A percentile compares a stretch with the other conserved stretches of the same genome.
phyloP scores from a whole-genome alignment of 768 basidiomycete genomes.

The Albatrellus ellisii region DNA sequence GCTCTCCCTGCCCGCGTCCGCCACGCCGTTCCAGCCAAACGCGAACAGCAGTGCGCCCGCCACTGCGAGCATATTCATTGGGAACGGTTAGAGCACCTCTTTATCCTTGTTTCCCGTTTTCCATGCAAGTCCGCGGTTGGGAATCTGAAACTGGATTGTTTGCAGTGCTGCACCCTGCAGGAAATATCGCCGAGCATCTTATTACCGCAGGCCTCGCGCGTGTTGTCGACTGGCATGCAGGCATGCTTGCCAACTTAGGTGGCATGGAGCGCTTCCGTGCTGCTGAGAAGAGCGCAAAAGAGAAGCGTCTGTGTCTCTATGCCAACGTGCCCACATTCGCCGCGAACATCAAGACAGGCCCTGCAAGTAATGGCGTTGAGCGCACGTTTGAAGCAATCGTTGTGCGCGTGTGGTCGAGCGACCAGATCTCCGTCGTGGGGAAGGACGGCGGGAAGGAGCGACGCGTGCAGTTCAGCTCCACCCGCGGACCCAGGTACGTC shows the following conservation, averaged over 20 bases:
- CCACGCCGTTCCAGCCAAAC: slow-evolving; percentile 67
- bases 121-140: neutral
- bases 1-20: slow-evolving; percentile 67
- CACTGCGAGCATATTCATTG: slow-evolving; percentile 81
- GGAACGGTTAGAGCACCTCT: slow-evolving; percentile 40
- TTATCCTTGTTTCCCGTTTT: neutral
- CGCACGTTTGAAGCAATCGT: slow-evolving; percentile 73
- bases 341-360: slow-evolving; percentile 33
- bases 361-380: slow-evolving; percentile 27
- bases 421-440: slow-evolving; percentile 74
- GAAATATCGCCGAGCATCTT: slow-evolving; percentile 88
- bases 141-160: neutral
- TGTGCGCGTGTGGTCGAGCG: slow-evolving; percentile 81
- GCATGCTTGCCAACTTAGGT: slow-evolving; percentile 74
- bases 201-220: slow-evolving; percentile 78
- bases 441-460: slow-evolving; percentile 63
- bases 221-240: slow-evolving; percentile 96
- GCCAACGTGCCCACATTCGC: slow-evolving; percentile 36
- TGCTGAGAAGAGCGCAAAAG: slow-evolving; percentile 73
- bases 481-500: slow-evolving; percentile 66
- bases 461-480: slow-evolving; percentile 79
- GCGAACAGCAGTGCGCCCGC: slow-evolving; percentile 38
- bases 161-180: slow-evolving; percentile 77
- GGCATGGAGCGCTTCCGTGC: slow-evolving; percentile 81
- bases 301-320: slow-evolving; percentile 59